Evolutionary conservation across 768 basidiomycete genomes (phyloP), one percentile per base, ranked within the genome.

Genomic region (Asterophora lycoperdoides): DNA sequence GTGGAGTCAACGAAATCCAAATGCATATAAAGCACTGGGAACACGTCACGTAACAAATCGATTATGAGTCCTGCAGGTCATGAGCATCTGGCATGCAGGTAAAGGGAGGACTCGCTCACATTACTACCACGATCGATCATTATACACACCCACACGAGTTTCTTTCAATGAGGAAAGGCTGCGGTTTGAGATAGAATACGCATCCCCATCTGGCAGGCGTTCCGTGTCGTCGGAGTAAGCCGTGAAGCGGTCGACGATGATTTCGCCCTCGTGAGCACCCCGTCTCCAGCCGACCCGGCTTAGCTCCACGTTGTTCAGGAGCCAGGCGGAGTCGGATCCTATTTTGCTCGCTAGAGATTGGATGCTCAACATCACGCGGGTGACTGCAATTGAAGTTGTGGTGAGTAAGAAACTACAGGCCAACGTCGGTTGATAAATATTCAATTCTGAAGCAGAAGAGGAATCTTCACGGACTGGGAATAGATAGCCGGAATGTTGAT

Each of bases 301-400:
- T 19, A 77, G 63, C 58, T 77, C 74, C 5, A 70, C 67, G 50
- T 72, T 67, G 55, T 65, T 75, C 18, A 78, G 64, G 7, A 76
- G 59, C 73, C 70, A 75, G 9, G 65, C 64, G 1, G 71, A 65
- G 30, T 72, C 68, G 6, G 75, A 69, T 28, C 72, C 68, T 15
- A 70, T 57, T 14, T 63, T 62, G 20, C 67, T 62, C 13, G 76
- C 71, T n/a, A 76, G 58, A 1, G 73, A 74, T 41, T 68, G 59
- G 6, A 67, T 60, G 43, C 64, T 62, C 41, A 67, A 58, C 57
- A 65, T 57, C 34, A 65, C 55, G 30, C 66, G 61, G 14, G 64
- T 58, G 6, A 62, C 58, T 1, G 64, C 65, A 14, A 67, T 54
- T 11, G 66, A 68, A n/a, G 60, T 66, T 7, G 54, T 56, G 38